These are phyloP conservation scores for Crithidia bombi DNA, from an alignment of 208 protist species.

Conservation along the genomic window DNA sequence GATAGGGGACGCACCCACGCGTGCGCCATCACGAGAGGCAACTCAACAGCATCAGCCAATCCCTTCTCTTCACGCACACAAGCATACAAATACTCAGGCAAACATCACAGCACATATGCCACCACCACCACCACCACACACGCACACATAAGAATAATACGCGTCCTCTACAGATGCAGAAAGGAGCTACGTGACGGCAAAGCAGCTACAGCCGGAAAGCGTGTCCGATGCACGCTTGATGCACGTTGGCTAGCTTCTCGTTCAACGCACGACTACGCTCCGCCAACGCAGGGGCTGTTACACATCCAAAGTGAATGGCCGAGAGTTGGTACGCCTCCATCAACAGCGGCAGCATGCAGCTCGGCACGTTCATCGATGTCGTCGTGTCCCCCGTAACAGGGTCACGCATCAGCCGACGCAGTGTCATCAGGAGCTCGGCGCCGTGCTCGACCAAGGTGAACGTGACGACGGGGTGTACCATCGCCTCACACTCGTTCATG, in stretches of 20 bases:
- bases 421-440: constrained; percentile 35
- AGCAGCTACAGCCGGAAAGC: not conserved
- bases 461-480: constrained; percentile 54
- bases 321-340: constrained; percentile 54
- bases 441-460: constrained; percentile 60
- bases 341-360: constrained; percentile 55
- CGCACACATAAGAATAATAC: not conserved
- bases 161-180: no score
- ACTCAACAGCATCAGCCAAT: not conserved
- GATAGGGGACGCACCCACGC: not conserved
- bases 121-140: not conserved
- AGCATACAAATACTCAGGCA: no score
- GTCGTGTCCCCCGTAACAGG: constrained; percentile 31
- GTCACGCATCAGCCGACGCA: constrained; percentile 32
- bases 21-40: not conserved
- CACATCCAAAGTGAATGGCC: constrained; percentile 29
- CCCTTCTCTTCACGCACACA: not conserved
- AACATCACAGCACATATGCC: not conserved
- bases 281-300: constrained; percentile 11
- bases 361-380: constrained; percentile 10
- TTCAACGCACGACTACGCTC: constrained; percentile 37
- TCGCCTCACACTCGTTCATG: constrained; percentile 44
- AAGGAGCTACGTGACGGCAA: not conserved
- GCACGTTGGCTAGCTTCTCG: constrained; percentile 52
- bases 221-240: constrained; percentile 32